These are phyloP conservation scores for Saccharomyces uvarum DNA, from an alignment of 1,139 yeast species.

Conservation along the genomic window DNA sequence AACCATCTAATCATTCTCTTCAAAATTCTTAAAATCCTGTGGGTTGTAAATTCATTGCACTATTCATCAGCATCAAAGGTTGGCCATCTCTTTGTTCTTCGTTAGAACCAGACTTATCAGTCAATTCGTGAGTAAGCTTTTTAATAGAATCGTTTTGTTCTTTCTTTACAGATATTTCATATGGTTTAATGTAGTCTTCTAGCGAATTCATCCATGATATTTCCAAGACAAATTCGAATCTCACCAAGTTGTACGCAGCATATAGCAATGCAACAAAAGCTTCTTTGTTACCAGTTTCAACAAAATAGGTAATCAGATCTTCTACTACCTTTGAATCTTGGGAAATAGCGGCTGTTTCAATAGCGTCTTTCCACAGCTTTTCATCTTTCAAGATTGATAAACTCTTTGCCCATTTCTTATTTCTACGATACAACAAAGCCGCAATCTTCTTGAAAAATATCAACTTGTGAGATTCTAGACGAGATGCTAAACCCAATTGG, in stretches of 20 bases:
- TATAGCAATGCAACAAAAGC: constrained; percentile 87
- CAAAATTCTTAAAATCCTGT: constrained; percentile 17
- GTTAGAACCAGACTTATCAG: constrained; percentile 45
- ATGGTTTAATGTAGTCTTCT: constrained; percentile 80
- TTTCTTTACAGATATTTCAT: constrained; percentile 70
- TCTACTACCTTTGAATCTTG: constrained; percentile 75
- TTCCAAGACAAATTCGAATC: constrained; percentile 79
- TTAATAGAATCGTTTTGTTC: constrained; percentile 66
- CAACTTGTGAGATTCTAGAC: constrained; percentile 84
- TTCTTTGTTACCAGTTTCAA: constrained; percentile 94
- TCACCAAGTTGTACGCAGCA: constrained; percentile 73
- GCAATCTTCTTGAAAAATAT: constrained; percentile 94
- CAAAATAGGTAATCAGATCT: constrained; percentile 83
- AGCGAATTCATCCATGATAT: constrained; percentile 84
- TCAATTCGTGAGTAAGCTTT: constrained; percentile 58
- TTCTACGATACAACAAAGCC: constrained; percentile 86
- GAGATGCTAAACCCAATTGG: constrained; percentile 82
- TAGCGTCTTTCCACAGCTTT: constrained; percentile 90
- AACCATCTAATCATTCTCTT: background rate
- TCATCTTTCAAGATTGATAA: constrained; percentile 83
- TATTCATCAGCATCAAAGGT: constrained; percentile 61
- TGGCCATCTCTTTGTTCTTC: constrained; percentile 39
- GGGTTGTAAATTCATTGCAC: constrained; percentile 29
- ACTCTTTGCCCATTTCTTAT: constrained; percentile 87
- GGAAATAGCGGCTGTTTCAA: constrained; percentile 85